Evolutionary conservation across 768 basidiomycete genomes (phyloP), one percentile per base, ranked within the genome.

Genomic region (Suillus luteus): DNA sequence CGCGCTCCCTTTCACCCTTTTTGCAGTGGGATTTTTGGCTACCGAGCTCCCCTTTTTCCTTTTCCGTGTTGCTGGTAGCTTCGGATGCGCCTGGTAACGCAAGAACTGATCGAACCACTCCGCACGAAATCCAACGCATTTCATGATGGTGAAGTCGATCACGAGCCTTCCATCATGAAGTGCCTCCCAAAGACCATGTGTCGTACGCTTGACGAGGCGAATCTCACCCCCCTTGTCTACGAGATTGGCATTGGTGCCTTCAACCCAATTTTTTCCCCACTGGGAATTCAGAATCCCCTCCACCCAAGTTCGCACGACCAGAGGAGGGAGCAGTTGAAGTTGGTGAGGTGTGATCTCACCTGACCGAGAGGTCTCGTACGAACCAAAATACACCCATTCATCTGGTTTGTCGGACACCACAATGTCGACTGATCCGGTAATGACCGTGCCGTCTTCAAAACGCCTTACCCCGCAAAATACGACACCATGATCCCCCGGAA

Each of bases 81-180:
- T 67, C 7, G 70, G 66, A 49, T 67, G 43, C 4, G 64, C 61
- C 31, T 66, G 58, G 35, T 62, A 64, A 38, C 66, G 41, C 22
- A 64, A 22, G 38, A 69, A 60, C n/a, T 60, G 38, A 35, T 69
- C 64, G 59, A 67, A 63, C 70, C 68, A 69, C 10, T 68, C 67
- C 14, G 64, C 22, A 12, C 69, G 68, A 59, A 63, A 71, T 49
- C 65, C 65, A 37, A 67, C 67, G 31, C 70, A 69, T 40, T 67
- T 62, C 33, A 71, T 61, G 33, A 69, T 63, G 9, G 65, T 66
- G 64, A 71, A 71, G 7, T 63, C 55, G 17, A 71, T 71, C 7
- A 9, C 22, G 3, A 69, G 37, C 7, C 68, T 64, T 14, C 70
- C 70, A 31, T 71, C 70, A 17, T 58, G 14, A 12, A 71, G 59